These are phyloP conservation scores for Candolleomyces efflorescens DNA, from an alignment of 768 basidiomycete species.

Conservation along the genomic window DNA sequence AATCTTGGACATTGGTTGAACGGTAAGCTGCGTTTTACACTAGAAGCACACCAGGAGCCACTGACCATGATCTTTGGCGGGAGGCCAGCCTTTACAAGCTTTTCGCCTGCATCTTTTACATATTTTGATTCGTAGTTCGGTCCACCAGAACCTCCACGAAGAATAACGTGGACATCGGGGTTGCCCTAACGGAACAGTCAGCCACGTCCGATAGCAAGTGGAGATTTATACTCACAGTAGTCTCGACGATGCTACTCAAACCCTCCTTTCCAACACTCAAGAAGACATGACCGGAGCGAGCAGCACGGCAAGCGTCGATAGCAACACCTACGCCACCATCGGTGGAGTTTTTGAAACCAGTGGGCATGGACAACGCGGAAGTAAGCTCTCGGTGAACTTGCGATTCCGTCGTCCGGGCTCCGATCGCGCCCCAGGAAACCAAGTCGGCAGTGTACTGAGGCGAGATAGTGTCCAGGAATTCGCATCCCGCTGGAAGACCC, in stretches of 20 bases:
- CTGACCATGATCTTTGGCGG: conserved; percentile 81
- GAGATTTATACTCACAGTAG: conserved; percentile 50
- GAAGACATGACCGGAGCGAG: conserved; percentile 90
- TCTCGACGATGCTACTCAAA: conserved; percentile 91
- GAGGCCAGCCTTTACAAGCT: conserved; percentile 76
- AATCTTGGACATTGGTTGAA: conserved; percentile 44
- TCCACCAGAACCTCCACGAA: conserved; percentile 85
- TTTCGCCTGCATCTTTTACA: conserved; percentile 70
- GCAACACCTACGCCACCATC: conserved; percentile 92
- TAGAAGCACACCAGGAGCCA: not conserved
- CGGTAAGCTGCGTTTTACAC: not conserved
- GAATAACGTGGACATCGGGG: conserved; percentile 89
- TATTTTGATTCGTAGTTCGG: conserved; percentile 85
- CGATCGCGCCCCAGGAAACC: conserved; percentile 94
- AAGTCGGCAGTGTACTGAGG: conserved; percentile 89
- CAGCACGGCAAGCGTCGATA: conserved; percentile 93
- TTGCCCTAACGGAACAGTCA: conserved; percentile 56
- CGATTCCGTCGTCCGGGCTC: conserved; percentile 87
- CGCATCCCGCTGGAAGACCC: conserved; percentile 93
- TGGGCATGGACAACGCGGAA: conserved; percentile 88
- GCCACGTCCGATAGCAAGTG: not conserved
- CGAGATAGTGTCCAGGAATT: conserved; percentile 73
- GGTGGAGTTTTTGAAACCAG: conserved; percentile 98
- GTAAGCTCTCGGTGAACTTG: conserved; percentile 90
- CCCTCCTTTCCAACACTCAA: conserved; percentile 97